Evolutionary conservation across 2,329 filamentous ascomycete genomes (phyloP), one percentile per base, ranked within the genome.

Genomic region (Cordyceps pruinosa): DNA sequence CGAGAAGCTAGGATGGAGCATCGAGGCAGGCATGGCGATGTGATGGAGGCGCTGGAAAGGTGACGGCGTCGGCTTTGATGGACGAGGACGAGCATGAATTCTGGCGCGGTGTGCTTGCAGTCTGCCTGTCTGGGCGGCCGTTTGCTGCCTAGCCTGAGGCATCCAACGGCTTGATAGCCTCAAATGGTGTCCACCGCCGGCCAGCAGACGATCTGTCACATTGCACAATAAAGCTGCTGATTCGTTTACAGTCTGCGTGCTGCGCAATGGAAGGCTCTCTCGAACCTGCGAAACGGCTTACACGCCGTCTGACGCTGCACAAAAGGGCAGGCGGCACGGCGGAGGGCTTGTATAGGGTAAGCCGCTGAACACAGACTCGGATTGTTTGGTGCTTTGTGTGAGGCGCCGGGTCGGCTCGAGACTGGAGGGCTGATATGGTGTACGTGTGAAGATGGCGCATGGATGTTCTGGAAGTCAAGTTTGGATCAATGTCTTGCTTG

Each of bases 41-140:
- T 37, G 51, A 45, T 46, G 42, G 50, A 54, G 50, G 39, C 50
- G 41, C 10, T 34, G 41, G 12, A 13, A 28, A 21, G n/a, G 28
- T 54, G 51, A 39, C 41, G 23, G 23, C 17, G 41, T 54, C 41
- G 23, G 23, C 13, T 46, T 50, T 39, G 12, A 2, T 25, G 2
- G 19, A n/a, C 12, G 21, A 44, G 9, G n/a, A n/a, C n/a, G n/a
- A 25, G 15, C 12, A 32, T 7, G 17, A 28, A 17, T 8, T 42
- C 44, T 53, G 30, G 9, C n/a, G 17, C 13, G 21, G 51, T 28
- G n/a, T 12, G 35, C 19, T 9, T 19, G 32, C 19, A 7, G 25
- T 7, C n/a, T n/a, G 30, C 46, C 46, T 45, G 51, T 46, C 42
- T 54, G 41, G 41, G 51, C 30, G 37, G 30, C 32, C 51, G 51